Conservation (phyloP, 345 rosid genomes). For the Adansonia digitata region DNA sequence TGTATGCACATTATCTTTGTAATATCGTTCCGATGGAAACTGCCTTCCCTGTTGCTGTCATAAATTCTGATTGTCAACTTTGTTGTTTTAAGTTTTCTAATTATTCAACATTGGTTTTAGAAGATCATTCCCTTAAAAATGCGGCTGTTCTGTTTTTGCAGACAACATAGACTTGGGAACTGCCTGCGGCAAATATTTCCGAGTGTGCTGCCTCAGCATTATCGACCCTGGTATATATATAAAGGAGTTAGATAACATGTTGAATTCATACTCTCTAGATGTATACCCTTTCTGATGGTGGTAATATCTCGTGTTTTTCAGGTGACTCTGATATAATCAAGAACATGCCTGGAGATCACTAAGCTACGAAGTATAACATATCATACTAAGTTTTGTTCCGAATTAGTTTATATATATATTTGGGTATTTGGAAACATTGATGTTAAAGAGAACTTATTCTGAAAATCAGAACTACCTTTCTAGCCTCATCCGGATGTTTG, state of each 20-base stretch:
- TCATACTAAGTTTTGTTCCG: not conserved
- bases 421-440: not conserved
- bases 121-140: not conserved
- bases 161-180: slow-evolving; percentile 70
- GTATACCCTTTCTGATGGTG: not conserved
- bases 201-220: slow-evolving; percentile 68
- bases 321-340: slow-evolving; percentile 74
- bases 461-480: slow-evolving; percentile 2
- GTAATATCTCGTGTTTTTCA: slow-evolving; percentile 10
- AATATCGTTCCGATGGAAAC: not conserved
- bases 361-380: not conserved
- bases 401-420: not conserved
- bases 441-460: not conserved
- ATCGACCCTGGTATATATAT: slow-evolving; percentile 43
- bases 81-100: not conserved
- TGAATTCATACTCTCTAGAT: not conserved
- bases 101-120: not conserved
- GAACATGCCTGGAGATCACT: slow-evolving; percentile 50
- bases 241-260: not conserved
- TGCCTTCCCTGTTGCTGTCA: not conserved
- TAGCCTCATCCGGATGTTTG: not conserved
- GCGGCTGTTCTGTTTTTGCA: slow-evolving; percentile 15
- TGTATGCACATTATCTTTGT: not conserved
- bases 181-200: slow-evolving; percentile 61
- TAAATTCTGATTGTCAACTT: too few relatives aligned